Evolutionary conservation across 352 stramenopile species (phyloP).

Genomic region (Globisporangium nunn): DNA sequence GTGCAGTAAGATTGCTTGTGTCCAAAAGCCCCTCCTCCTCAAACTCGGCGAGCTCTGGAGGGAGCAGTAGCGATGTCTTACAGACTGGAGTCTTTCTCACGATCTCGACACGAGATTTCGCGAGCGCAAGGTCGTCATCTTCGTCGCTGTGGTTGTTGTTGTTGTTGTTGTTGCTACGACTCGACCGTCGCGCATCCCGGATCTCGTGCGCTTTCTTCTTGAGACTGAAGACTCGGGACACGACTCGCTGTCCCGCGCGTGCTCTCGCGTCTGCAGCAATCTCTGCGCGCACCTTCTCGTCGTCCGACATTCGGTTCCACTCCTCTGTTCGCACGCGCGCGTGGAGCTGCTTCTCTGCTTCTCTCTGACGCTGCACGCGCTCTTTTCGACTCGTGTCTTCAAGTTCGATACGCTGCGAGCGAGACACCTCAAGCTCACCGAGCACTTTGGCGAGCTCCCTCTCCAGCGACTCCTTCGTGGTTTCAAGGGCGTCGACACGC

Average conservation of each 20-base stretch:
- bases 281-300: constrained; percentile 38
- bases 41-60: constrained; percentile 48
- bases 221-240: constrained; percentile 19
- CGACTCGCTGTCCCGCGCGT: constrained; percentile 40
- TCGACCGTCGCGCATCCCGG: constrained; percentile 6
- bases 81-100: not conserved
- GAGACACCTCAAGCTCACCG: constrained; percentile 14
- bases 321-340: constrained; percentile 41
- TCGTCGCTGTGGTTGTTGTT: constrained; percentile 15
- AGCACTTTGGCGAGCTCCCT: constrained; percentile 25
- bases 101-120: not conserved
- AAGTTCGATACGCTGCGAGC: constrained; percentile 30
- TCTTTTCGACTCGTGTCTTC: constrained; percentile 38
- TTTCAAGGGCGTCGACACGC: constrained; percentile 18
- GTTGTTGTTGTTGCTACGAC: constrained; percentile 17
- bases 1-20: not conserved
- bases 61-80: constrained; percentile 13
- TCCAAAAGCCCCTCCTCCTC: constrained; percentile 42
- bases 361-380: constrained; percentile 31
- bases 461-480: constrained; percentile 25
- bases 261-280: constrained; percentile 34
- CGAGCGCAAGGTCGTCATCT: not conserved
- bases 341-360: constrained; percentile 39
- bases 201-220: constrained; percentile 24
- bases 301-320: constrained; percentile 34